Base-by-base conservation (phyloP, 257 asterid genomes). In the Ballota nigra region DNA sequence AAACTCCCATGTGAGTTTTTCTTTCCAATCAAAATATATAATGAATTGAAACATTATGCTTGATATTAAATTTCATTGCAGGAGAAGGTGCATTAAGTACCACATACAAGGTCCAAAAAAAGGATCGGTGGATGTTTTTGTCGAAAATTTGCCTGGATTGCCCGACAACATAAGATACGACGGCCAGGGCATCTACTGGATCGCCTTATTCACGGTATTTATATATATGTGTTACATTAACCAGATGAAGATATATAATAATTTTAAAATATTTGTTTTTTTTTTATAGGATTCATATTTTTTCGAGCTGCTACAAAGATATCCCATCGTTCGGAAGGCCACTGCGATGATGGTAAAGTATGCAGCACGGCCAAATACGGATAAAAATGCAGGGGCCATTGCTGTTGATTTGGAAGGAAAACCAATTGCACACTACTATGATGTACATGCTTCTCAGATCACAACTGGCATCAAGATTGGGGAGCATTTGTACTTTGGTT, bases 101-200 rank as follows among this genome's bases (percentile, higher is more conserved):
- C 83, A 85, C 79, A 62, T 91, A 47, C 56, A 83, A 45, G 97
- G 99, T 8, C 86, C 83, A 10, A 82, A 22, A 38, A 83, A 77
- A 63, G 99, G 96, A 24, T 40, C 81, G 0, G 77, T 84, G 5
- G 97, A 87, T 6, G 63, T 68, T 3, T 85, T 94, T 65, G 63
- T 85, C 11, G 92, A 87, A 47, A 84, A 91, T 68, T 73, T 91
- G 61, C 97, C 99, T 7, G 98, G 98, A 40, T 6, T 77, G 70
- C 96, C 97, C 0, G 98, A 94, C 77, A 94, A 94, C 80, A 83
- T 94, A 60, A 74, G 88, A 40, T 94, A 89, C 34, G 97, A 89
- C 65, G 98, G 96, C 43, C 89, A 89, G 49, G 96, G 96, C 40
- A 83, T 66, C 0, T 94, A 86, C 26, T 94, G 96, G 97, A 86